Conservation (phyloP, 148 eudicot species). For the Suaeda aralocaspica region DNA sequence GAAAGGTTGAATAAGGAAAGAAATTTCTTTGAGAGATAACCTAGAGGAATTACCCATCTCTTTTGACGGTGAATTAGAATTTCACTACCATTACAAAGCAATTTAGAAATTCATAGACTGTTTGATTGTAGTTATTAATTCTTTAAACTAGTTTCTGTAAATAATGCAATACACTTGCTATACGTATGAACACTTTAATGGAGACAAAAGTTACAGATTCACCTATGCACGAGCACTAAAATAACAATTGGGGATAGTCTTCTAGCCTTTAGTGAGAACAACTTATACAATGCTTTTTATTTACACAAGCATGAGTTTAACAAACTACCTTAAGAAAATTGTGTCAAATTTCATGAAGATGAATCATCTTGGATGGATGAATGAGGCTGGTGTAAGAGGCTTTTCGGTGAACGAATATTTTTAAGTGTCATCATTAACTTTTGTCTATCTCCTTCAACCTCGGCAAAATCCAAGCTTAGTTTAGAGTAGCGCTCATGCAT, state of each 20-base stretch:
- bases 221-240: constrained; percentile 18
- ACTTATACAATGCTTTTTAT: constrained; percentile 26
- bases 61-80: no score
- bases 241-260: neutral
- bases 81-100: no score
- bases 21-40: no score
- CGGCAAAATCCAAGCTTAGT: constrained; percentile 84
- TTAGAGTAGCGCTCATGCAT: constrained; percentile 91
- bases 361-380: constrained; percentile 31
- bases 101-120: no score
- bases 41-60: no score
- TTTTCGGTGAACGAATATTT: constrained; percentile 58
- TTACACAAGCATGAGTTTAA: constrained; percentile 14
- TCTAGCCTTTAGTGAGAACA: constrained; percentile 13
- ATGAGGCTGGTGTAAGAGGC: constrained; percentile 37
- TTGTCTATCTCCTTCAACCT: constrained; percentile 97
- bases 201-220: constrained; percentile 1
- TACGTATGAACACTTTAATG: constrained; percentile 23
- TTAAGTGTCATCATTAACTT: constrained; percentile 78
- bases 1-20: no score
- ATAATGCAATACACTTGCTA: constrained; percentile 12
- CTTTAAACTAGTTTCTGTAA: no score
- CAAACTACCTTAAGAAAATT: neutral
- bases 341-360: constrained; percentile 4
- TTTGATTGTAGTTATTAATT: no score